Conservation (phyloP, 148 eudicot species). For the Pharnaceum exiguum region DNA sequence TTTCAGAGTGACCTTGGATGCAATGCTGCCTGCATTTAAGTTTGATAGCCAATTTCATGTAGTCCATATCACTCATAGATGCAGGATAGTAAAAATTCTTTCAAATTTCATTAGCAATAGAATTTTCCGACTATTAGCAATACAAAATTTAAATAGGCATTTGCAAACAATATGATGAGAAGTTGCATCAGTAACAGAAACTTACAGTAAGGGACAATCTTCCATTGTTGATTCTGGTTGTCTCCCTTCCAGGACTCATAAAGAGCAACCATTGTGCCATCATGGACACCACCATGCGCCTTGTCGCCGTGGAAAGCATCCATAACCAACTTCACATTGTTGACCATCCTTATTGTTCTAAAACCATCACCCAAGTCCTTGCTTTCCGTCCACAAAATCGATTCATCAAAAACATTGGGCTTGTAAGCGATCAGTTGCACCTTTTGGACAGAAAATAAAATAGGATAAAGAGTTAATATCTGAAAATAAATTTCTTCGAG, state of each 20-base stretch:
- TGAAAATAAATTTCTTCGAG: background rate
- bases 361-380: conserved; percentile 57
- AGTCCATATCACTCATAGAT: too few species aligned
- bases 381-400: conserved; percentile 72
- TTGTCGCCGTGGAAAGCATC: conserved; percentile 76
- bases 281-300: conserved; percentile 80
- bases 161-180: too few species aligned
- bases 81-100: too few species aligned
- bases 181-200: background rate
- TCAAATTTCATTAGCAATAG: too few species aligned
- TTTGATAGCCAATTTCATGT: too few species aligned
- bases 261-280: conserved; percentile 64
- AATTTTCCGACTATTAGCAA: too few species aligned
- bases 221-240: conserved; percentile 82
- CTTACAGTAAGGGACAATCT: conserved; percentile 60
- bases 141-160: too few species aligned
- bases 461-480: background rate
- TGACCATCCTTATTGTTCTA: conserved; percentile 59
- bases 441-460: conserved; percentile 18
- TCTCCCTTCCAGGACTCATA: conserved; percentile 84
- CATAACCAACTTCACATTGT: conserved; percentile 44
- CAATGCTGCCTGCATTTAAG: too few species aligned
- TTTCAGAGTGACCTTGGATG: too few species aligned
- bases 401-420: conserved; percentile 51
- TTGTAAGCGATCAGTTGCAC: conserved; percentile 57